Evolutionary conservation across 495 filamentous ascomycete species (phyloP), one percentile per base, ranked within the genome.

Genomic region (Penicillium nucicola): DNA sequence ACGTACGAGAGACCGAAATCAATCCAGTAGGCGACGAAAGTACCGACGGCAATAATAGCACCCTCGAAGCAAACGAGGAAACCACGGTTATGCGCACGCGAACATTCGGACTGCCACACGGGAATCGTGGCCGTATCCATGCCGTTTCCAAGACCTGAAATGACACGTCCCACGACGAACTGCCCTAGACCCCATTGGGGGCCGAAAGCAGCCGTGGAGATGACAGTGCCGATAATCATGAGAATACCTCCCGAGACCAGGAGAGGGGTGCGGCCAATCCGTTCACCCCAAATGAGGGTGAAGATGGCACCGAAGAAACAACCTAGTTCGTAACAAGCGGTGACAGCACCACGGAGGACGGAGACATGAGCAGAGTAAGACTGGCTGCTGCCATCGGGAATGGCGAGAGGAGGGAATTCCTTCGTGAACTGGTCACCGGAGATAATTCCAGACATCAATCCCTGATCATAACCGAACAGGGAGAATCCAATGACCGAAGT

Each of bases 1-100:
- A 67, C 68, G 58, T 86, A 92, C 8, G 80, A 82, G 25, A 84
- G 77, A 37, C 88, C 88, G 53, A 87, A 92, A 57, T 90, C 87
- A 48, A 92, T 76, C 88, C 88, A 92, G 72, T 92, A 92, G 20
- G 87, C 86, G 22, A 91, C 83, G 35, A 89, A 68, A 44, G 70
- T 73, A 83, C 88, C 88, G 55, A 91, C 86, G 19, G 87, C 87
- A 50, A 91, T 89, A 48, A 83, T 77, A 36, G 80, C 84, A 56
- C 89, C 89, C 64, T 91, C 86, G 59, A 92, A 88, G 67, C 87
- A 91, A 62, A 92, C 88, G 44, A 91, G 74, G 18, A 90, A 80
- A 37, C 88, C 88, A 50, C 88, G 79, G 66, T 92, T 91, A 53
- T 81, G 82, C 0, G 87, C 80, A 32, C 79, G 76, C 8, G 81